A percentile compares a stretch with the other conserved stretches of the same genome.
These are phyloP conservation scores for Arachnopeziza araneosa DNA, from an alignment of 2,329 filamentous ascomycete species.

Conservation along the genomic window DNA sequence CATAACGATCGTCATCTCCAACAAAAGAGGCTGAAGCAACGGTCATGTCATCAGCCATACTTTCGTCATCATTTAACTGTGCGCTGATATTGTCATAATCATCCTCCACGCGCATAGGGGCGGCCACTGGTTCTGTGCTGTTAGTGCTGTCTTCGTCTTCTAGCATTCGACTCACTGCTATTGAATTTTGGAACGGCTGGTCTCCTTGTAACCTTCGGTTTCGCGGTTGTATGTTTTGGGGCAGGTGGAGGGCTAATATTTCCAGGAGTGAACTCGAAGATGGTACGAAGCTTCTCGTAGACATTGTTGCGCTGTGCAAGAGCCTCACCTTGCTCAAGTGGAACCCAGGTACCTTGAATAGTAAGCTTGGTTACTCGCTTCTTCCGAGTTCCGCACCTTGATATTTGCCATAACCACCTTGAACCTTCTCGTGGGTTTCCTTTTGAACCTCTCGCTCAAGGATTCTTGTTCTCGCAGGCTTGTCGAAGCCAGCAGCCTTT, in stretches of 20 bases:
- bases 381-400: slow-evolving; percentile 57
- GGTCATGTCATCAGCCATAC: slow-evolving; percentile 69
- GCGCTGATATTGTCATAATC: slow-evolving; percentile 59
- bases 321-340: slow-evolving; percentile 70
- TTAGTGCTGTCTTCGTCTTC: slow-evolving; percentile 18
- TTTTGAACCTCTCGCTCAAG: slow-evolving; percentile 96
- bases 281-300: slow-evolving; percentile 73
- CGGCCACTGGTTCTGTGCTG: slow-evolving; percentile 32
- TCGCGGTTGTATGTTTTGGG: slow-evolving; percentile 85
- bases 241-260: slow-evolving; percentile 87
- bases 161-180: slow-evolving; percentile 31
- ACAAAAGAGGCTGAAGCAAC: slow-evolving; percentile 80
- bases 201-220: slow-evolving; percentile 71
- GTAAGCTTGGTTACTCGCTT: slow-evolving; percentile 13
- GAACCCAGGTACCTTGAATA: slow-evolving; percentile 82
- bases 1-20: slow-evolving; percentile 74
- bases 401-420: slow-evolving; percentile 97
- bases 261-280: slow-evolving; percentile 85
- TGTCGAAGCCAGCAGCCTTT: slow-evolving; percentile 95
- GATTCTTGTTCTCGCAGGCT: slow-evolving; percentile 89
- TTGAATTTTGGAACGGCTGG: slow-evolving; percentile 58
- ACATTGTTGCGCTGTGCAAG: slow-evolving; percentile 85
- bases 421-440: slow-evolving; percentile 93
- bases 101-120: slow-evolving; percentile 47
- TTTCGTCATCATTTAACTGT: slow-evolving; percentile 69